Evolutionary conservation across 345 rosid species (phyloP).

Genomic region (Physaria fendleri): DNA sequence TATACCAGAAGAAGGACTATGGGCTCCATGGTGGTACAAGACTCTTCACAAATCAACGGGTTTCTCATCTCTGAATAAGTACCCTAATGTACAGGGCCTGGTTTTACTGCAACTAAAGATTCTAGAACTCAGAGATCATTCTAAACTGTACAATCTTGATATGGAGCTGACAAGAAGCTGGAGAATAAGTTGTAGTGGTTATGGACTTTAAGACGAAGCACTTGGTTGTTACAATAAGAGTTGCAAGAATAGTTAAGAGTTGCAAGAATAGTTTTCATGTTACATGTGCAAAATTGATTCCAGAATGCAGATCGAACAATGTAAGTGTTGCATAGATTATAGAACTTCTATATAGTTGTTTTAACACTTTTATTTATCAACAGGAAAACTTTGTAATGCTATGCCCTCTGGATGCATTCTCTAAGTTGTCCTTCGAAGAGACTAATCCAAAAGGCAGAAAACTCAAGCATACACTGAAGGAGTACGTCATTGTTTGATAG

Average conservation of each 20-base stretch:
- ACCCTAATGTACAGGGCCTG: slow-evolving; percentile 43
- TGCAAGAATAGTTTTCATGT: slow-evolving; percentile 75
- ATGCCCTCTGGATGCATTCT: slow-evolving; percentile 70
- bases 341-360: neutral
- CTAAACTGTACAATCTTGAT: neutral
- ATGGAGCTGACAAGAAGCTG: slow-evolving; percentile 49
- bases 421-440: slow-evolving; percentile 59
- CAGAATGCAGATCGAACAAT: slow-evolving; percentile 81
- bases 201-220: slow-evolving; percentile 88
- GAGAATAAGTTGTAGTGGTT: slow-evolving; percentile 67
- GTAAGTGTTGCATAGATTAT: slow-evolving; percentile 39
- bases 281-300: slow-evolving; percentile 57
- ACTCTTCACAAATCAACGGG: slow-evolving; percentile 56
- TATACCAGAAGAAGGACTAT: slow-evolving; percentile 63
- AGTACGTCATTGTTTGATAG: slow-evolving; percentile 30
- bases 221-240: slow-evolving; percentile 83
- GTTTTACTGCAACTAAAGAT: neutral
- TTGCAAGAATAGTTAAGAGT: slow-evolving; percentile 69
- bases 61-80: slow-evolving; percentile 42
- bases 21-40: slow-evolving; percentile 90
- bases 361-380: slow-evolving; percentile 7
- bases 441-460: slow-evolving; percentile 28
- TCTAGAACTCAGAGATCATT: neutral
- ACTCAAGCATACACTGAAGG: slow-evolving; percentile 32
- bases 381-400: slow-evolving; percentile 84